These are phyloP conservation scores for Ormosia emarginata DNA, from an alignment of 306 rosid species.

Conservation along the genomic window DNA sequence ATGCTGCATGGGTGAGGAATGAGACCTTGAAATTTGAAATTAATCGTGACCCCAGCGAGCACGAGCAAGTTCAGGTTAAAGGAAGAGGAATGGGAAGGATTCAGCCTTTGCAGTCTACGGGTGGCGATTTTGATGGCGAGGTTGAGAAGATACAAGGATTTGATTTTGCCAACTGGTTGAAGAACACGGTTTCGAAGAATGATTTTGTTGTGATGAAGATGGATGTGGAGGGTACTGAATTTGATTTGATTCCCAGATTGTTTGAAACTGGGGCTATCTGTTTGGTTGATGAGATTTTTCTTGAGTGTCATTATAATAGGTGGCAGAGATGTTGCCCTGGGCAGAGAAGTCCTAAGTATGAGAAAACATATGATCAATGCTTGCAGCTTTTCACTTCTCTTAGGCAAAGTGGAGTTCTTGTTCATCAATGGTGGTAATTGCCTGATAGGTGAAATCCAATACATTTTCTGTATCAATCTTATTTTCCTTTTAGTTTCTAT, in stretches of 20 bases:
- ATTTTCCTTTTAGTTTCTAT: background rate
- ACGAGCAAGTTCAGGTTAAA: slow-evolving; percentile 41
- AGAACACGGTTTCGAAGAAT: slow-evolving; percentile 58
- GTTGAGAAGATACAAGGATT: slow-evolving; percentile 78
- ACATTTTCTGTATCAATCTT: slow-evolving; percentile 26
- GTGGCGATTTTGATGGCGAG: slow-evolving; percentile 32
- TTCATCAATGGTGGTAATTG: slow-evolving; percentile 87
- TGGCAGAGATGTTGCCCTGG: slow-evolving; percentile 98
- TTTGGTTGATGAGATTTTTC: slow-evolving; percentile 86
- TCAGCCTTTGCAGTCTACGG: slow-evolving; percentile 47
- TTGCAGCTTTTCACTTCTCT: slow-evolving; percentile 65
- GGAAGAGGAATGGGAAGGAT: slow-evolving; percentile 95
- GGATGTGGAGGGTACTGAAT: slow-evolving; percentile 94
- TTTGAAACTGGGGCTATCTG: slow-evolving; percentile 87
- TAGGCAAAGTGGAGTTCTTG: slow-evolving; percentile 82
- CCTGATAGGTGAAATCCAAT: slow-evolving; percentile 10
- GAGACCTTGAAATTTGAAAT: slow-evolving; percentile 79
- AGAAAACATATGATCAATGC: slow-evolving; percentile 75
- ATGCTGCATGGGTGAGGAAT: slow-evolving; percentile 96
- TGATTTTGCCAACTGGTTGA: slow-evolving; percentile 83
- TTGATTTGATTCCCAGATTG: slow-evolving; percentile 83
- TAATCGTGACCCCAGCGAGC: slow-evolving; percentile 58
- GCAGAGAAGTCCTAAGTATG: slow-evolving; percentile 82
- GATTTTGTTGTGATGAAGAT: slow-evolving; percentile 96
- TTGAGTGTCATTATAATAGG: slow-evolving; percentile 91